Percentiles rank a stretch among this genome's conserved stretches.
phyloP scores from a whole-genome alignment of 345 rosid species.

The Melaleuca alternifolia region DNA sequence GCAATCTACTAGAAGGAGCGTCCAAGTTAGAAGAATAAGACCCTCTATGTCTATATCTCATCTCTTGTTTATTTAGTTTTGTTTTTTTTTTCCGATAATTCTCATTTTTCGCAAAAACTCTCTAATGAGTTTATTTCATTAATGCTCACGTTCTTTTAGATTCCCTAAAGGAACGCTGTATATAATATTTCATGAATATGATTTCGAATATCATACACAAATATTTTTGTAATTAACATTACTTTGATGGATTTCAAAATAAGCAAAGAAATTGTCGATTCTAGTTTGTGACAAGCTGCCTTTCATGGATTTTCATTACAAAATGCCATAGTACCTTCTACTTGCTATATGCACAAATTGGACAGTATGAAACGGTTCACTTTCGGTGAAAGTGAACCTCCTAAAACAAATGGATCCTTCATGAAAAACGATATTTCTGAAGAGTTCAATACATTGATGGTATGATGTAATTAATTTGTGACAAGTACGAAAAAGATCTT shows the following conservation, averaged over 20 bases:
- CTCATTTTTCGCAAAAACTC: not conserved
- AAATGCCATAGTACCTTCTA: not conserved
- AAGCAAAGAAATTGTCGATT: not conserved
- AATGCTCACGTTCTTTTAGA: not conserved
- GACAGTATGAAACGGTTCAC: not conserved
- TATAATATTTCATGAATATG: not conserved
- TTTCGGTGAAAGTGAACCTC: not conserved
- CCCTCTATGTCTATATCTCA: not conserved
- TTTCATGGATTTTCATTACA: not conserved
- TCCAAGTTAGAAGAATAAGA: not conserved
- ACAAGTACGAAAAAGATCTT: too few relatives aligned
- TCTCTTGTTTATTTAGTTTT: not conserved
- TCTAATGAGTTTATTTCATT: not conserved
- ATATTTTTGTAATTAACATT: not conserved
- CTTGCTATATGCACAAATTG: not conserved
- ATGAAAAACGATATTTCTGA: not conserved
- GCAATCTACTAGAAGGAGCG: not conserved
- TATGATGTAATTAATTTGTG: too few relatives aligned
- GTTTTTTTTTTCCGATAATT: not conserved
- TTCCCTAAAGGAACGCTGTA: not conserved
- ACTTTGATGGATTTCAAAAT: not conserved
- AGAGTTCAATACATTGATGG: not conserved
- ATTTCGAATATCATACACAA: not conserved
- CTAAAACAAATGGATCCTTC: not conserved
- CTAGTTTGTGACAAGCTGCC: not conserved